A percentile compares a stretch with the other conserved stretches of the same genome.
Evolutionary conservation across 2,329 filamentous ascomycete genomes (phyloP).

Genomic region (Curvularia hawaiiensis): DNA sequence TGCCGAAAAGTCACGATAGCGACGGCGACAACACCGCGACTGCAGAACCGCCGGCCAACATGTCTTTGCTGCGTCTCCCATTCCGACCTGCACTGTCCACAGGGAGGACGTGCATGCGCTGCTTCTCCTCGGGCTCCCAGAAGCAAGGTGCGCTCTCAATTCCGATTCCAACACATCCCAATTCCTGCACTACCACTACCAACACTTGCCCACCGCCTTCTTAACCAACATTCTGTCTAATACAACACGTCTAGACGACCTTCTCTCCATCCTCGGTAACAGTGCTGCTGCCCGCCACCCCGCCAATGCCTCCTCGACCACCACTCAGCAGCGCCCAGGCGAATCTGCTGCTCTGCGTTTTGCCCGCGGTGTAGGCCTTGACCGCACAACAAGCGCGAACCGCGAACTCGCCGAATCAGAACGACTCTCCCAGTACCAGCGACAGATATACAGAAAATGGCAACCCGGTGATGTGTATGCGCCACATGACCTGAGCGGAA

Average conservation of each 20-base stretch:
- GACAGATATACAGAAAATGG: constrained; percentile 74
- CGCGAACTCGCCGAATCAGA: constrained; percentile 37
- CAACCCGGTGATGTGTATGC: constrained; percentile 83
- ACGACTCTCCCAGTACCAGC: constrained; percentile 57
- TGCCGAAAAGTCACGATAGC: constrained; percentile 19
- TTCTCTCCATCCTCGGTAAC: constrained; percentile 30
- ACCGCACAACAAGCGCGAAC: constrained; percentile 18
- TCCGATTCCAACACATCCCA: background rate
- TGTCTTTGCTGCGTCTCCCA: constrained; percentile 29
- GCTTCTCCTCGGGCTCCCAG: constrained; percentile 32
- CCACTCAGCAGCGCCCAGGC: background rate
- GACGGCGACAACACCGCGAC: constrained; percentile 5
- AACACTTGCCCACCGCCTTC: background rate
- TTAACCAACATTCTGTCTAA: constrained; percentile 12
- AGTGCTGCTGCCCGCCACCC: constrained; percentile 17
- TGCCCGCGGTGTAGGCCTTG: constrained; percentile 27
- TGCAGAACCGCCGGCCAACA: constrained; percentile 19
- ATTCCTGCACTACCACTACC: background rate
- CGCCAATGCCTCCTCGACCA: constrained; percentile 2
- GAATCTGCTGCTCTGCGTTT: constrained; percentile 21
- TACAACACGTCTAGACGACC: constrained; percentile 13
- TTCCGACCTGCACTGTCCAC: constrained; percentile 16
- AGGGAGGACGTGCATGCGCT: constrained; percentile 24
- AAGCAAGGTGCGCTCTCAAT: constrained; percentile 24
- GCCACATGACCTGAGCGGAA: constrained; percentile 80